phyloP scores from a whole-genome alignment of 345 rosid genomes.

The Populus nigra region DNA sequence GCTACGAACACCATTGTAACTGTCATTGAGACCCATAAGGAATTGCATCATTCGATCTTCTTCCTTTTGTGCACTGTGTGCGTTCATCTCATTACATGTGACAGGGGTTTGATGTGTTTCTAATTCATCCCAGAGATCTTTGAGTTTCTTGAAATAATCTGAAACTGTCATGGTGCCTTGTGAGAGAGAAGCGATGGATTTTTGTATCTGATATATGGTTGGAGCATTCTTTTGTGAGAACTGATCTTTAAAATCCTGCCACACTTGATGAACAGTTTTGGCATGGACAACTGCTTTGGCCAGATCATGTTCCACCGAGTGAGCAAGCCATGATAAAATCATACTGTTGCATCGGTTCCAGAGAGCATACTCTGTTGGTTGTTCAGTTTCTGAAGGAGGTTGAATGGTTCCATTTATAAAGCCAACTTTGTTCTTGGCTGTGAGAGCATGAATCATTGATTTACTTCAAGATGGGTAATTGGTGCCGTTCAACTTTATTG shows the following conservation, averaged over 20 bases:
- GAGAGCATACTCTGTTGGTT: neutral
- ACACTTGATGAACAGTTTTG: neutral
- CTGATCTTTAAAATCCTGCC: slow-evolving; percentile 16
- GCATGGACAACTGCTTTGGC: neutral
- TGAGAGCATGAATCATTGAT: neutral
- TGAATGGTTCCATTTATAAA: neutral
- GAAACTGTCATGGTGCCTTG: slow-evolving; percentile 14
- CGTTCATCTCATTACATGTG: neutral
- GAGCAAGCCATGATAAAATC: slow-evolving; percentile 14
- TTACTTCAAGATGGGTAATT: too few species aligned
- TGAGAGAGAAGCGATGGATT: neutral
- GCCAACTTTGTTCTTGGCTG: neutral
- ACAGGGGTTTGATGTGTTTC: too few species aligned
- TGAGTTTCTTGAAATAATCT: neutral
- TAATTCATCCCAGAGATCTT: neutral
- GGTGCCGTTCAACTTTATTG: too few species aligned
- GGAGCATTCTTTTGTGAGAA: slow-evolving; percentile 14
- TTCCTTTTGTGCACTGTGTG: neutral
- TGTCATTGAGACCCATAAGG: neutral
- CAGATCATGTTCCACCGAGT: slow-evolving; percentile 2
- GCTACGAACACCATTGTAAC: neutral
- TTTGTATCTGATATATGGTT: neutral
- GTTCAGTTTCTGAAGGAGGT: neutral
- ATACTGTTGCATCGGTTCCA: neutral
- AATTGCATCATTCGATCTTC: slow-evolving; percentile 6